phyloP scores from a whole-genome alignment of 345 rosid genomes.

The Lepidium sativum region DNA sequence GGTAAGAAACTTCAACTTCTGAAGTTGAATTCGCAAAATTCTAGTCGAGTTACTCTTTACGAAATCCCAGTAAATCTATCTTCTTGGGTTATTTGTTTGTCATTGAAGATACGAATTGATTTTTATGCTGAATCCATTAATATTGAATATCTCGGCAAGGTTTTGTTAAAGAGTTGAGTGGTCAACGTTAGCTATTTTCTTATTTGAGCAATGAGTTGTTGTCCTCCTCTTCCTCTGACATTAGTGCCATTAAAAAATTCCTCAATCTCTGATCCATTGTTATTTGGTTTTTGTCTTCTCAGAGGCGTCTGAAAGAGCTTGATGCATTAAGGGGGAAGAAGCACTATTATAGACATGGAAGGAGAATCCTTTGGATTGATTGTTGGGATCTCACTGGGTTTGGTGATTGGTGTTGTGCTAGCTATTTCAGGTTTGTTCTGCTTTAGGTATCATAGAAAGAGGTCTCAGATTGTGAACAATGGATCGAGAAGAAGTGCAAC shows the following conservation, averaged over 20 bases:
- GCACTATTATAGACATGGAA: constrained; percentile 30
- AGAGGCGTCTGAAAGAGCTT: constrained; percentile 35
- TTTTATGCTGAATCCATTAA: background rate
- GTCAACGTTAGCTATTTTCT: constrained; percentile 21
- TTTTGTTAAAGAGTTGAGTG: constrained; percentile 7
- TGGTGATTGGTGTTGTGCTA: constrained; percentile 82
- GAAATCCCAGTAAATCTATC: background rate
- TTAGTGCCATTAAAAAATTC: background rate
- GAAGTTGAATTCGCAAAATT: background rate
- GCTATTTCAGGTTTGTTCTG: constrained; percentile 59
- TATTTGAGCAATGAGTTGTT: constrained; percentile 1
- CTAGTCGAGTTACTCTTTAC: background rate
- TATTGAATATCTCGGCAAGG: background rate
- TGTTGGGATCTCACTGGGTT: constrained; percentile 79
- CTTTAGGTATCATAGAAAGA: constrained; percentile 58
- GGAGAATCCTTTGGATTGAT: constrained; percentile 79
- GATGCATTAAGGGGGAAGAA: background rate
- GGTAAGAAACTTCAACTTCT: background rate
- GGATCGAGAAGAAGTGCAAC: constrained; percentile 74
- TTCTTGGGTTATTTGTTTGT: background rate
- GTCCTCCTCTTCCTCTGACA: constrained; percentile 9
- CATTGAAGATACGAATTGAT: constrained; percentile 7
- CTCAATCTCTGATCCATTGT: constrained; percentile 13
- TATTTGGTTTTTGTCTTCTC: constrained; percentile 8
- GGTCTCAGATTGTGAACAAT: constrained; percentile 81